Evolutionary conservation across 345 rosid genomes (phyloP), one percentile per base, ranked within the genome.

Genomic region (Gossypium ekmanianum): DNA sequence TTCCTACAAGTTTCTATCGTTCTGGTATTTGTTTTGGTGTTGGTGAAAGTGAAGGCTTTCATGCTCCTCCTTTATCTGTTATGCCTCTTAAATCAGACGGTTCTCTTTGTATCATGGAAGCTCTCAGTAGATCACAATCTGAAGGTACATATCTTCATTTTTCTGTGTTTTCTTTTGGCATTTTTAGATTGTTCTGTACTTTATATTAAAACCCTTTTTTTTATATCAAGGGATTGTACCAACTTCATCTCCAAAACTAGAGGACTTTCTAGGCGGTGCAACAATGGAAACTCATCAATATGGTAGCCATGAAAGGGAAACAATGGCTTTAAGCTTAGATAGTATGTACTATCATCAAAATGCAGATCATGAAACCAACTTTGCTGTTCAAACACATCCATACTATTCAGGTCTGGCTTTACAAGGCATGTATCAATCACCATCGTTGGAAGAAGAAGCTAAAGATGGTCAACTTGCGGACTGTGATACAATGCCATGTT

Each of bases 81-180:
- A 91, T 91, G 97, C 97, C 97, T 3, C 88, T 91, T 63, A 91
- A 89, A 79, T 89, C 94, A 43, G 97, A 91, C 51, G 94, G 97
- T 14, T 91, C 93, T 48, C 89, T 91, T 71, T 89, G 97, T 69
- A 86, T 88, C 62, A 82, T 89, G 91, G 93, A 89, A 77, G 93
- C 96, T 69, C 90, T 91, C 12, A 73, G 81, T 47, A 79, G 88
- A 80, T 87, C 93, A 71, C 93, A 88, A 4, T 71, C 90, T 4
- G 86, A 85, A 83, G 91, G 92, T 88, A 34, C 1, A 34, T 5
- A 34, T 12, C 57, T 77, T 47, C 66, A 22, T 2, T 55, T 18
- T 55, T 10, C 26, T 27, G 27, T 12, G 52, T 59, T 50, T 26
- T 26, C 16, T 22, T 51, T 51, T 27, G 44, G 2, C 26, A 24